These are phyloP conservation scores for Penicillium italicum DNA, from an alignment of 2,329 filamentous ascomycete genomes.

Conservation along the genomic window DNA sequence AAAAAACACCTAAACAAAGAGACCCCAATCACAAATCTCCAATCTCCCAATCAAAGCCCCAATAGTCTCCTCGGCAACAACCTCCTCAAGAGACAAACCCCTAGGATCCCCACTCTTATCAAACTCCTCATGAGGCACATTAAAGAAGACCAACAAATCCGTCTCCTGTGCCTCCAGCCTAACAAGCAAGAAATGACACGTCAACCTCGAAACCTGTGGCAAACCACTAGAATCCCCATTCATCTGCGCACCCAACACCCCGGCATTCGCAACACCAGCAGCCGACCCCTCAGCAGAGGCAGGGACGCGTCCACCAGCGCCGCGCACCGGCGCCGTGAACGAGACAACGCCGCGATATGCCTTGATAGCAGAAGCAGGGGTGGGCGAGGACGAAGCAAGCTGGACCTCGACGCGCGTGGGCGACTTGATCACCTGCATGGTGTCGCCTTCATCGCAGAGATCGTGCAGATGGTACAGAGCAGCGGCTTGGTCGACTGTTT, in stretches of 20 bases:
- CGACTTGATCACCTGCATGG: conserved; percentile 64
- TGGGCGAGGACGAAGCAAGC: conserved; percentile 33
- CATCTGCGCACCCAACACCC: not conserved
- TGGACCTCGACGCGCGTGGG: conserved; percentile 57
- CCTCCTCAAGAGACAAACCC: conserved; percentile 65
- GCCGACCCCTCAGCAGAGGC: not conserved
- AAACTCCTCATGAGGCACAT: conserved; percentile 78
- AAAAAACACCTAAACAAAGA: conserved; percentile 55
- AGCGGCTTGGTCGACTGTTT: conserved; percentile 64
- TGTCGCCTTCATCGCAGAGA: conserved; percentile 62
- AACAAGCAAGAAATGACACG: conserved; percentile 72
- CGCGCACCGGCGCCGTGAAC: conserved; percentile 20
- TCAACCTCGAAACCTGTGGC: conserved; percentile 47
- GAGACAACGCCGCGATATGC: conserved; percentile 31
- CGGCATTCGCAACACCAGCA: not conserved
- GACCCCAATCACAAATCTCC: conserved; percentile 72
- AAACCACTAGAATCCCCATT: not conserved
- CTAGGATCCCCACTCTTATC: conserved; percentile 66
- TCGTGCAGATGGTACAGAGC: conserved; percentile 61
- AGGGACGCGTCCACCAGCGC: not conserved
- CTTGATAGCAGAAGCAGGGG: conserved; percentile 9
- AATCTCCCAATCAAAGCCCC: conserved; percentile 64
- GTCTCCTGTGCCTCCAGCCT: conserved; percentile 71
- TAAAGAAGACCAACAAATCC: conserved; percentile 81
- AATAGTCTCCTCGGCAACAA: conserved; percentile 35